phyloP scores from a whole-genome alignment of 106 monocot species.

The Hemerocallis citrina region DNA sequence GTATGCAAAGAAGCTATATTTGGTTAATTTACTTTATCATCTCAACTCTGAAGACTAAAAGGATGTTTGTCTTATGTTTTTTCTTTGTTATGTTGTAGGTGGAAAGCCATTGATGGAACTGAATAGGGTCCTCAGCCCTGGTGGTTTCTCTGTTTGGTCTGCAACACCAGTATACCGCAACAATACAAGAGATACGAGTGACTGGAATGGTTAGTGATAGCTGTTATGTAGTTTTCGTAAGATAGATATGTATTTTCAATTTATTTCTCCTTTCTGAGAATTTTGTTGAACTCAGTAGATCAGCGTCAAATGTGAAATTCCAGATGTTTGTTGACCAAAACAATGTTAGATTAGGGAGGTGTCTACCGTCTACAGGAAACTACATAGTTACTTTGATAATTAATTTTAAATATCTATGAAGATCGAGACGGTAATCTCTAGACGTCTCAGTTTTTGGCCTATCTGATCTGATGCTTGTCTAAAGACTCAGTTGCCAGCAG shows the following conservation, averaged over 20 bases:
- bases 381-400: too few relatives aligned
- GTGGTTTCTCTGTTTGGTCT: slow-evolving; percentile 88
- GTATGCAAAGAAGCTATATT: too few relatives aligned
- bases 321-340: not conserved
- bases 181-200: slow-evolving; percentile 36
- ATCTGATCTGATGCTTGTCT: too few relatives aligned
- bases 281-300: too few relatives aligned
- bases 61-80: not conserved
- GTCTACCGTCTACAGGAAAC: too few relatives aligned
- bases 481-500: too few relatives aligned
- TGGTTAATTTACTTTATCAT: not conserved
- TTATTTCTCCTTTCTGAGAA: too few relatives aligned
- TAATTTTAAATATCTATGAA: too few relatives aligned
- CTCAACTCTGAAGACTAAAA: not conserved
- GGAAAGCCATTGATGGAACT: slow-evolving; percentile 88
- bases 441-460: too few relatives aligned
- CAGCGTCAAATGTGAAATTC: not conserved
- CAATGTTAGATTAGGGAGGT: not conserved
- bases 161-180: slow-evolving; percentile 95
- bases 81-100: slow-evolving; percentile 35
- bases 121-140: slow-evolving; percentile 85
- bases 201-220: slow-evolving; percentile 81
- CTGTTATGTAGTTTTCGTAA: too few relatives aligned
- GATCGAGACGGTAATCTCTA: too few relatives aligned
- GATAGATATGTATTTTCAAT: too few relatives aligned